phyloP scores from a whole-genome alignment of 176 grass and related monocot species.

The Thalia dealbata region DNA sequence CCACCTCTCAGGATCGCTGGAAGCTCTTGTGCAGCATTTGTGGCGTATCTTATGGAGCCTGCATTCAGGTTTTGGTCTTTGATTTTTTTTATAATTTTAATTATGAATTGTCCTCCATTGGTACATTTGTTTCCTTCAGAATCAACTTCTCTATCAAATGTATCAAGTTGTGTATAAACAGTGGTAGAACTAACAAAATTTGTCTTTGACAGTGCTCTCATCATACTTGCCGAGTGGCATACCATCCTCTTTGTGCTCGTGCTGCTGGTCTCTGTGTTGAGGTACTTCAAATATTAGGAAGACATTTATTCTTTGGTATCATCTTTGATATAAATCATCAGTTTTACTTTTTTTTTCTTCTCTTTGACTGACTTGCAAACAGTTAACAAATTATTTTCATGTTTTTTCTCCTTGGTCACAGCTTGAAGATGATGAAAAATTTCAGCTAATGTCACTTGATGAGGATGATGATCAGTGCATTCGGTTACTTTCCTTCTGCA shows the following conservation, averaged over 20 bases:
- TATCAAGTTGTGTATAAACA: background rate
- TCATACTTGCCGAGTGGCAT: conserved; percentile 88
- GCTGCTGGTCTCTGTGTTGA: conserved; percentile 98
- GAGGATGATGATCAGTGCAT: conserved; percentile 90
- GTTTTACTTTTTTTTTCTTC: background rate
- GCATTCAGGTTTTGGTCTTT: conserved; percentile 69
- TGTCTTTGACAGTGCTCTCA: conserved; percentile 72
- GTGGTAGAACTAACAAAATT: background rate
- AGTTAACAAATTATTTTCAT: background rate
- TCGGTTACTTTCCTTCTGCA: conserved; percentile 92
- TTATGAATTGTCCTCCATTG: background rate
- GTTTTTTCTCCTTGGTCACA: conserved; percentile 27
- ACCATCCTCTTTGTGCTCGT: conserved; percentile 97
- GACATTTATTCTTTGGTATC: conserved; percentile 3
- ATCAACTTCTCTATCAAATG: background rate
- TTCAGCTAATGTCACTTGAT: conserved; percentile 76
- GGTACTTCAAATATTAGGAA: conserved; percentile 35
- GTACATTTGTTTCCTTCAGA: background rate
- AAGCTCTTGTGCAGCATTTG: conserved; percentile 99
- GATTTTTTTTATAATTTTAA: conserved; percentile 24
- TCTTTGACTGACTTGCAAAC: background rate
- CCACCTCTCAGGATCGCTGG: conserved; percentile 68
- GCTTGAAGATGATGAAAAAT: conserved; percentile 95
- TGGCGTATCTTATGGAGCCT: conserved; percentile 90
- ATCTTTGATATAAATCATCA: background rate